Evolutionary conservation across 2,329 filamentous ascomycete species (phyloP), one percentile per base, ranked within the genome.

Genomic region (Daldinia sp.): DNA sequence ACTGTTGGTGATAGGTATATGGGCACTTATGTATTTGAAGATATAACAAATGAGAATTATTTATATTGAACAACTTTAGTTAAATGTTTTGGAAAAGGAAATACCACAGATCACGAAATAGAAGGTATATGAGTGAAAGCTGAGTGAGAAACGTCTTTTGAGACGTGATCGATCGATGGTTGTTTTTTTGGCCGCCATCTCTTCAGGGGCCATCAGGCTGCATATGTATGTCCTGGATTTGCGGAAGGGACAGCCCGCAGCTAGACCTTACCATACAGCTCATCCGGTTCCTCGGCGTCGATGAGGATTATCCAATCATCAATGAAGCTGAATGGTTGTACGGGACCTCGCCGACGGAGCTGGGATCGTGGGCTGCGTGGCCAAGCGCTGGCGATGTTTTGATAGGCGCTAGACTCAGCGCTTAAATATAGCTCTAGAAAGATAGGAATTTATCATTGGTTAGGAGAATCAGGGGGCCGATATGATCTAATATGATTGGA

Each of bases 281-380:
- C 56, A 35, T 51, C 61, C 61, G 60, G 64, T 48, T 54, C 37
- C 58, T 63, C 51, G 65, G 65, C 55, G 59, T 63, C 59, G 63
- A 39, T 29, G 53, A 55, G 37, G 29, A 1, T 65, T 50, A 47
- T 56, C 62, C 65, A 66, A 68, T 68, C 62, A 68, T 34, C 10
- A 37, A 37, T 52, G 55, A 62, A 61, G 41, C 15, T 59, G 50
- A 47, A 37, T 15, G 50, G 47, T 62, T 35, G 50, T 30, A 52
- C 41, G 34, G 35, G 29, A 43, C 30, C 30, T 37, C n/a, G 53
- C 59, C 39, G 58, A 59, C 43, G n/a, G 17, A 25, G 52, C 34
- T 37, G 34, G 25, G 58, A 35, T 25, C 27, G 41, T 39, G 41
- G 27, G 39, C 49, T 58, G 35, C 32, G 43, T 43, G 51, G 35